Conservation (phyloP, 177 flowering plant genomes). For the Tripterygium wilfordii region DNA sequence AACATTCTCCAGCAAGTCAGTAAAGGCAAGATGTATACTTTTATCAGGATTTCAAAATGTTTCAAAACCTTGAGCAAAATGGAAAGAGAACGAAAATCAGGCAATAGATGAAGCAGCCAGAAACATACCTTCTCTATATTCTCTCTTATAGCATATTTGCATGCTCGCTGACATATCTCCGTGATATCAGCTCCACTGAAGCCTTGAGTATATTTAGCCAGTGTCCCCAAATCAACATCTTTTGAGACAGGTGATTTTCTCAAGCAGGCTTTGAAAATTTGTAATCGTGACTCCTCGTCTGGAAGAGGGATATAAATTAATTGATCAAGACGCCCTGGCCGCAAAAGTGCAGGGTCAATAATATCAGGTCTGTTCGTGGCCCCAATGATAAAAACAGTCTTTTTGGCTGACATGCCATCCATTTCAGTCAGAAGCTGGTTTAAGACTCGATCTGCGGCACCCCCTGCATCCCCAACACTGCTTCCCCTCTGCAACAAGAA, state of each 20-base stretch:
- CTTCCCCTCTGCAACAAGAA: slow-evolving; percentile 34
- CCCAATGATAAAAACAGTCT: slow-evolving; percentile 33
- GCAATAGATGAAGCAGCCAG: not conserved
- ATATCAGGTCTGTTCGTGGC: slow-evolving; percentile 41
- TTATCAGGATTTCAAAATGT: too few species aligned
- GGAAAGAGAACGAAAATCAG: not conserved
- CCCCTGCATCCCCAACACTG: slow-evolving; percentile 33
- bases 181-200: slow-evolving; percentile 37
- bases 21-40: too few species aligned
- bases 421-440: slow-evolving; percentile 31
- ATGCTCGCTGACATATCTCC: slow-evolving; percentile 35
- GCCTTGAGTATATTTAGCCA: slow-evolving; percentile 33
- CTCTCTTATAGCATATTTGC: slow-evolving; percentile 36
- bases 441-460: slow-evolving; percentile 34
- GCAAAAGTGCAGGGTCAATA: slow-evolving; percentile 31
- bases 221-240: slow-evolving; percentile 24
- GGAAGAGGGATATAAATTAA: slow-evolving; percentile 37
- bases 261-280: slow-evolving; percentile 32
- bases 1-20: too few species aligned
- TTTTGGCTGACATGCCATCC: slow-evolving; percentile 31
- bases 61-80: too few species aligned
- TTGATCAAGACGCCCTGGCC: slow-evolving; percentile 38
- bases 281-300: slow-evolving; percentile 29
- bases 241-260: slow-evolving; percentile 32
- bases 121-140: slow-evolving; percentile 27